A percentile compares a stretch with the other conserved stretches of the same genome.
Conservation (phyloP, 2,329 filamentous ascomycete genomes). For the Myriosclerotinia scirpicola region DNA sequence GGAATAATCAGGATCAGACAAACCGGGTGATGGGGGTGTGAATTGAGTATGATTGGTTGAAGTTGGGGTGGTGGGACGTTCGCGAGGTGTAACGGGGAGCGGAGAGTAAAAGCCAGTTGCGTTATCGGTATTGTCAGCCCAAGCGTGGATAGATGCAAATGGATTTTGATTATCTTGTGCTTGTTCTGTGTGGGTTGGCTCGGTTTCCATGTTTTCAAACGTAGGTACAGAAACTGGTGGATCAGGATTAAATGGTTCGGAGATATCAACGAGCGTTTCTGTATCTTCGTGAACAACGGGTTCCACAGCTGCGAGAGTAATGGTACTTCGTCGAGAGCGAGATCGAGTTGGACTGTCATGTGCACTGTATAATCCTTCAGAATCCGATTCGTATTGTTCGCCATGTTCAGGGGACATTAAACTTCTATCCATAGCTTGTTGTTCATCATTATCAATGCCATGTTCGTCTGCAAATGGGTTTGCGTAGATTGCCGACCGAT, state of each 20-base stretch:
- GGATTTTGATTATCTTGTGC: constrained; percentile 52
- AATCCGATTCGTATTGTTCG: constrained; percentile 56
- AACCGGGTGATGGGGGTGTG: constrained; percentile 32
- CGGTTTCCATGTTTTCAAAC: constrained; percentile 29
- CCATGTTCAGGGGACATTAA: constrained; percentile 29
- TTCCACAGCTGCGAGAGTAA: constrained; percentile 28
- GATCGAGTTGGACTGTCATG: constrained; percentile 27
- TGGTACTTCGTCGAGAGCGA: constrained; percentile 28
- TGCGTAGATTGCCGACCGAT: constrained; percentile 48
- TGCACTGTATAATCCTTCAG: constrained; percentile 45
- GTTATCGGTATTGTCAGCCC: constrained; percentile 51
- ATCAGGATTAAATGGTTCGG: constrained; percentile 33
- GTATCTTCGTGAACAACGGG: constrained; percentile 13
- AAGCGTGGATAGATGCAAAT: constrained; percentile 63
- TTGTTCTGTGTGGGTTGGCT: constrained; percentile 49
- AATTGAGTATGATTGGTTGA: constrained; percentile 25
- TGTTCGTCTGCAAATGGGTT: constrained; percentile 55
- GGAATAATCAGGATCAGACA: constrained; percentile 32
- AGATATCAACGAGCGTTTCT: constrained; percentile 38
- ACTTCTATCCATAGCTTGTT: constrained; percentile 43
- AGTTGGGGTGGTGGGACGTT: constrained; percentile 38
- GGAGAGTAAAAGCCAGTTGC: constrained; percentile 58
- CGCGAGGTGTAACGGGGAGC: constrained; percentile 49
- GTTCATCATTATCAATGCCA: constrained; percentile 45
- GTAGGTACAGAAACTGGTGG: constrained; percentile 35